A percentile compares a stretch with the other conserved stretches of the same genome.
phyloP scores from a whole-genome alignment of 108 stramenopile species.

The Fragilariopsis cylindrus region DNA sequence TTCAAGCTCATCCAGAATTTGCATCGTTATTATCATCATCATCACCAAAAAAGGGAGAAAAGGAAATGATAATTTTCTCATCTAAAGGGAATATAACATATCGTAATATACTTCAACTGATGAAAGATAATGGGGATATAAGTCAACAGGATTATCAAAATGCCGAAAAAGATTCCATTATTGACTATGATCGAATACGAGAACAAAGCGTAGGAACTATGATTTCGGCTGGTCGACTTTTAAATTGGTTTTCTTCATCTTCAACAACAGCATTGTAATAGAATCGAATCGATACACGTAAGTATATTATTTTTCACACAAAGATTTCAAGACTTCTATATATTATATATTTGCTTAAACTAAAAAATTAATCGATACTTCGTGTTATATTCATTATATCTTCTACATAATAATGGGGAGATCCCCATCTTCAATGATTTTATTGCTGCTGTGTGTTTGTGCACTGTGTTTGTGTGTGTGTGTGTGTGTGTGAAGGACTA shows the following conservation, averaged over 20 bases:
- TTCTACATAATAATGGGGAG: no score
- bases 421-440: no score
- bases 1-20: conserved; percentile 85
- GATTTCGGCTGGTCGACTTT: conserved; percentile 34
- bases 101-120: conserved; percentile 31
- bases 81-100: conserved; percentile 40
- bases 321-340: no score
- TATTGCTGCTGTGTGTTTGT: no score
- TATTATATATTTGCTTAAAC: no score
- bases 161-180: conserved; percentile 41
- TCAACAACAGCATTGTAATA: neutral
- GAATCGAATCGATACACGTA: neutral
- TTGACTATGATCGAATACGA: conserved; percentile 35
- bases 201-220: conserved; percentile 51
- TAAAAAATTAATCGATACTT: no score
- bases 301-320: no score
- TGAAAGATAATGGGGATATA: conserved; percentile 44
- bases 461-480: no score
- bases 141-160: conserved; percentile 12
- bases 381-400: no score
- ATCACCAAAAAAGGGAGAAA: neutral
- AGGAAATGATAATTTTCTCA: neutral
- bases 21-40: conserved; percentile 9
- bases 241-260: conserved; percentile 59
- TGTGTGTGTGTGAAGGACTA: no score